Evolutionary conservation across 371 early-diverging fungal genomes (phyloP), one percentile per base, ranked within the genome.

Genomic region (Mucor circinelloides): DNA sequence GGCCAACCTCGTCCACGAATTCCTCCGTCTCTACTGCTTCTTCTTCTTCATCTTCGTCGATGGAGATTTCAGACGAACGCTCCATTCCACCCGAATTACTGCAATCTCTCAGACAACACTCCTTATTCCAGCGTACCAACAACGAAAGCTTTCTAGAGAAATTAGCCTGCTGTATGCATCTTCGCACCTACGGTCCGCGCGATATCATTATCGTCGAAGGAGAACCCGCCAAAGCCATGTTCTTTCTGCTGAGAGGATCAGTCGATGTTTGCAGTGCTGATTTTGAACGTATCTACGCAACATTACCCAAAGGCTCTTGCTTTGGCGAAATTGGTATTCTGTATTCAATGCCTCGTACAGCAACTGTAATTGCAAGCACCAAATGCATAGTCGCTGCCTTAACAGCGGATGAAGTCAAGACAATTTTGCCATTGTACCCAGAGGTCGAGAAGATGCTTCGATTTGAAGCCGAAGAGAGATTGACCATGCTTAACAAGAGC

Each of bases 291-390:
- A 85, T 90, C 19, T 90, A 89, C 72, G 90, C 92, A 21, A 91
- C 88, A 23, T 73, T 93, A 58, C 78, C 82, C 0, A 81, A 85
- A 57, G 93, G 93, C 48, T 81, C 85, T n/a, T 92, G 89, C 64
- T 87, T 89, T 69, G 89, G 89, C 9, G 97, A 96, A 67, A 93
- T 97, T 30, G 95, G 93, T 0, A 87, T 95, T 6, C 77, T 95
- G 2, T 93, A 91, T 68, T 86, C 90, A 17, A 86, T 93, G 55
- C 84, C 90, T 6, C 82, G 96, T 8, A 93, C 94, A 13, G 95
- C 95, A 34, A 92, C 89, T 17, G 94, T 96, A 1, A 72, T 90
- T 28, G 90, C 93, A 19, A 83, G 85, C 38, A 84, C 84, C n/a
- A 87, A 86, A 46, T 91, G 93, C 63, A 80, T 88, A 10, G 83